phyloP scores from a whole-genome alignment of 75 land plant species.

The Selaginella moellendorffii region DNA sequence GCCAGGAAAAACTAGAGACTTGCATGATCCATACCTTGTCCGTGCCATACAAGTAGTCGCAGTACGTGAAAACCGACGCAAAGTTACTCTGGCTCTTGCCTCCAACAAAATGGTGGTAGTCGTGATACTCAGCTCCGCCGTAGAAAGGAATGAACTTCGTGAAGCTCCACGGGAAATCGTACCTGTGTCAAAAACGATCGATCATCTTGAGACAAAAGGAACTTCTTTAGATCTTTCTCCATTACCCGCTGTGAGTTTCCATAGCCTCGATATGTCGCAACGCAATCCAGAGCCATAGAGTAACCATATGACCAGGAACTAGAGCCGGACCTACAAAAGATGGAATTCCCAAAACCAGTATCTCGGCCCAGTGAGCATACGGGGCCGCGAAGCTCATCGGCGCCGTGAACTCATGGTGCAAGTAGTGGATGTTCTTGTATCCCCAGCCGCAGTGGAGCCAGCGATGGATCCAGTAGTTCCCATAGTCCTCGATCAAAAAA shows the following conservation, averaged over 20 bases:
- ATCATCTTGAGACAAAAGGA: background rate
- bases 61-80: slow-evolving; percentile 90
- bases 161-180: slow-evolving; percentile 65
- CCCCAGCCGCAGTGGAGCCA: slow-evolving; percentile 72
- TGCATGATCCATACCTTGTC: slow-evolving; percentile 76
- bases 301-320: slow-evolving; percentile 83
- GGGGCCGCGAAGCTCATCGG: slow-evolving; percentile 89
- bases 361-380: slow-evolving; percentile 88
- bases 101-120: slow-evolving; percentile 94
- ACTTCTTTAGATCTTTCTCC: too few species aligned
- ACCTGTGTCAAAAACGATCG: slow-evolving; percentile 25
- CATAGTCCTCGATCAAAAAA: slow-evolving; percentile 66
- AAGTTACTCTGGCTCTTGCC: slow-evolving; percentile 93
- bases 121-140: slow-evolving; percentile 94
- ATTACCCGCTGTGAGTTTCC: slow-evolving; percentile 77
- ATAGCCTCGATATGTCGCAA: slow-evolving; percentile 82
- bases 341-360: slow-evolving; percentile 75
- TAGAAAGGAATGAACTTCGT: slow-evolving; percentile 86
- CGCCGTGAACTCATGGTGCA: slow-evolving; percentile 82
- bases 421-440: slow-evolving; percentile 61
- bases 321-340: slow-evolving; percentile 73
- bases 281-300: slow-evolving; percentile 81
- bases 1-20: too few species aligned
- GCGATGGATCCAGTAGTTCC: slow-evolving; percentile 85
- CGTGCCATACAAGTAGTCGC: slow-evolving; percentile 85